phyloP scores from a whole-genome alignment of 495 filamentous ascomycete genomes.

The Talaromyces liani region DNA sequence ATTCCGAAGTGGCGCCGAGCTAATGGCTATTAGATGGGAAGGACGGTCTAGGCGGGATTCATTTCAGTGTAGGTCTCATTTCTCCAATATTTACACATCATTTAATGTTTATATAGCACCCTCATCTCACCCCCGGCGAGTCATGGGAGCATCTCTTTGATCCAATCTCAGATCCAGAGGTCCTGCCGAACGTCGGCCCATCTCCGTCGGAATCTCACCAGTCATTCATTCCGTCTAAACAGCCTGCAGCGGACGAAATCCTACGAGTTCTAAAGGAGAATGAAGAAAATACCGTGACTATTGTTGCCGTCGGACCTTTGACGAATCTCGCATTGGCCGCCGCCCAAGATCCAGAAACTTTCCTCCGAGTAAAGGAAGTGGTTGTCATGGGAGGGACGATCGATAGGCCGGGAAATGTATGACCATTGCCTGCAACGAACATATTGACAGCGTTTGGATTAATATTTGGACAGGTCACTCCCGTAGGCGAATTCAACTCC shows the following conservation, averaged over 20 bases:
- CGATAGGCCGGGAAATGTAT: constrained; percentile 66
- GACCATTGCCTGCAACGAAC: constrained; percentile 9
- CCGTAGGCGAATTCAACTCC: constrained; percentile 76
- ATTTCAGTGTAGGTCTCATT: constrained; percentile 53
- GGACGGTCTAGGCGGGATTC: constrained; percentile 89
- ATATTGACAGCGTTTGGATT: neutral
- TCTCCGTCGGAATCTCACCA: constrained; percentile 24
- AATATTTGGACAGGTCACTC: constrained; percentile 45
- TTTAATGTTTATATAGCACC: constrained; percentile 50
- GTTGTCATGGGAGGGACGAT: constrained; percentile 97
- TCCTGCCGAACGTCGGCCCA: constrained; percentile 26
- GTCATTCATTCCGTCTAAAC: constrained; percentile 65
- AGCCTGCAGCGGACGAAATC: constrained; percentile 73
- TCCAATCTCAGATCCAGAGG: constrained; percentile 30
- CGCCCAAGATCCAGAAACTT: constrained; percentile 73
- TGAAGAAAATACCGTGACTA: constrained; percentile 73
- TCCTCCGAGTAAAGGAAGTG: constrained; percentile 82
- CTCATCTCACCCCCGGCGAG: constrained; percentile 74
- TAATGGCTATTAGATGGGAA: constrained; percentile 58
- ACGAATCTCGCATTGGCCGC: constrained; percentile 89
- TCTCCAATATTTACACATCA: constrained; percentile 5
- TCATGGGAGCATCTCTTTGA: constrained; percentile 82
- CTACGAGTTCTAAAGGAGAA: constrained; percentile 71
- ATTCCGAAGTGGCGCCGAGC: neutral
- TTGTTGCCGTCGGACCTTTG: constrained; percentile 83